Conservation (phyloP, 805 yeast genomes). For the Monosporozyma siamensis region DNA sequence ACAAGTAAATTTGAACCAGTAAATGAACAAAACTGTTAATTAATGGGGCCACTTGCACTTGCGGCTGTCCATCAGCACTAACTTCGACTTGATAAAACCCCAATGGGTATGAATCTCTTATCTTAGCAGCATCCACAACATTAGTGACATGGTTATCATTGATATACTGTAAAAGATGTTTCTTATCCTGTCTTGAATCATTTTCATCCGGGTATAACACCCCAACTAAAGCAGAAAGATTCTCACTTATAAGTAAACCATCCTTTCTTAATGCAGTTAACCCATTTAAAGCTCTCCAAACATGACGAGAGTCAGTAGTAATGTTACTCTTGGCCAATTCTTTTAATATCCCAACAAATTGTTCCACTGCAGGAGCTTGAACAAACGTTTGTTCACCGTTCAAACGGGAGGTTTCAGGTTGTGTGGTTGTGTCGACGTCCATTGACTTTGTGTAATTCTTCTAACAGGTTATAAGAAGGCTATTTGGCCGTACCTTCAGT, state of each 20-base stretch:
- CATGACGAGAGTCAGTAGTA: constrained; percentile 76
- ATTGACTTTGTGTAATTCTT: neutral
- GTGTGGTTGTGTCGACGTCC: neutral
- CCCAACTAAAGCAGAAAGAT: constrained; percentile 47
- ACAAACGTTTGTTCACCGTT: constrained; percentile 17
- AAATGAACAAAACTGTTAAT: constrained; percentile 71
- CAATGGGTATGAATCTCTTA: constrained; percentile 26
- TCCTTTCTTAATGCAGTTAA: constrained; percentile 64
- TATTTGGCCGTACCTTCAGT: too few relatives aligned
- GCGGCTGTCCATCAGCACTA: constrained; percentile 12
- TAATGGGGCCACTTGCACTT: constrained; percentile 58
- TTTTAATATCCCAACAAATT: constrained; percentile 27
- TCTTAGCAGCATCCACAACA: constrained; percentile 30
- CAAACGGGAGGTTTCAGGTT: neutral
- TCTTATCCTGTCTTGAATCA: constrained; percentile 31
- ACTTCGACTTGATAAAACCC: constrained; percentile 24
- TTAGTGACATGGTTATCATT: constrained; percentile 30
- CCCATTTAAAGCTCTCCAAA: constrained; percentile 78
- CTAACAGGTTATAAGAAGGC: too few relatives aligned
- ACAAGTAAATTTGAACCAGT: constrained; percentile 63
- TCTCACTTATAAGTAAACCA: constrained; percentile 37
- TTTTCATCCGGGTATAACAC: constrained; percentile 43
- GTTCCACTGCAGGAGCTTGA: constrained; percentile 27
- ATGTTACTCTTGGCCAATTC: constrained; percentile 47
- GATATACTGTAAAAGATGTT: constrained; percentile 34